Percentiles rank a stretch among this genome's conserved stretches.
phyloP scores from a whole-genome alignment of 371 early-diverging fungal species.

The Mucor velutinosus region DNA sequence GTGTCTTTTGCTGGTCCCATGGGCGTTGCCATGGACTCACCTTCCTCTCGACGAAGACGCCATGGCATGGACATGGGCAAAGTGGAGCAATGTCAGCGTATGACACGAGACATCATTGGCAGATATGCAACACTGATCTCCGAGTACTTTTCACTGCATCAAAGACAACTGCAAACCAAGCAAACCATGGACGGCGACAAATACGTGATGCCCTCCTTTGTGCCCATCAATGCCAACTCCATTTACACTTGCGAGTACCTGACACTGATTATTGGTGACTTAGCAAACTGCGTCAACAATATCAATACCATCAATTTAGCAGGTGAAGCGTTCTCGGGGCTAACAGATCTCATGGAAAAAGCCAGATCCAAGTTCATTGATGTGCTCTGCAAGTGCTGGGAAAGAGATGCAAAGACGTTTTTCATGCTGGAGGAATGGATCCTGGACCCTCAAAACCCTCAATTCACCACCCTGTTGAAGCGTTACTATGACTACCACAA shows the following conservation, averaged over 20 bases:
- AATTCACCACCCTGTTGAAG: conserved; percentile 64
- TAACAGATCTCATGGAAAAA: conserved; percentile 56
- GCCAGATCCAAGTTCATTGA: conserved; percentile 61
- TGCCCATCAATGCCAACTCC: conserved; percentile 56
- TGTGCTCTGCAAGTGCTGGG: conserved; percentile 59
- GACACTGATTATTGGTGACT: conserved; percentile 54
- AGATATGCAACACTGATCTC: conserved; percentile 63
- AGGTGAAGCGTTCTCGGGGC: conserved; percentile 57
- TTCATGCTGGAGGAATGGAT: conserved; percentile 87
- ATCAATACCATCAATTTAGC: conserved; percentile 58
- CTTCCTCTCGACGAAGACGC: conserved; percentile 38
- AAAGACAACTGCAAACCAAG: conserved; percentile 26
- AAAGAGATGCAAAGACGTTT: conserved; percentile 78
- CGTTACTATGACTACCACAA: conserved; percentile 76
- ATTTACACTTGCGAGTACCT: conserved; percentile 60
- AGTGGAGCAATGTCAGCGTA: conserved; percentile 75
- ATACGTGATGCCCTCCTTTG: conserved; percentile 36
- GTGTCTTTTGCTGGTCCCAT: conserved; percentile 12
- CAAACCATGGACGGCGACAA: conserved; percentile 27
- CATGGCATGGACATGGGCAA: conserved; percentile 68
- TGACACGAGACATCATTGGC: conserved; percentile 77
- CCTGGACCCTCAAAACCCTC: conserved; percentile 71
- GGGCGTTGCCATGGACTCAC: conserved; percentile 12
- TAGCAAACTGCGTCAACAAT: conserved; percentile 63
- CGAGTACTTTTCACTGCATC: conserved; percentile 54